Evolutionary conservation across 2,329 filamentous ascomycete genomes (phyloP), one percentile per base, ranked within the genome.

Genomic region (Capronia epimyces): DNA sequence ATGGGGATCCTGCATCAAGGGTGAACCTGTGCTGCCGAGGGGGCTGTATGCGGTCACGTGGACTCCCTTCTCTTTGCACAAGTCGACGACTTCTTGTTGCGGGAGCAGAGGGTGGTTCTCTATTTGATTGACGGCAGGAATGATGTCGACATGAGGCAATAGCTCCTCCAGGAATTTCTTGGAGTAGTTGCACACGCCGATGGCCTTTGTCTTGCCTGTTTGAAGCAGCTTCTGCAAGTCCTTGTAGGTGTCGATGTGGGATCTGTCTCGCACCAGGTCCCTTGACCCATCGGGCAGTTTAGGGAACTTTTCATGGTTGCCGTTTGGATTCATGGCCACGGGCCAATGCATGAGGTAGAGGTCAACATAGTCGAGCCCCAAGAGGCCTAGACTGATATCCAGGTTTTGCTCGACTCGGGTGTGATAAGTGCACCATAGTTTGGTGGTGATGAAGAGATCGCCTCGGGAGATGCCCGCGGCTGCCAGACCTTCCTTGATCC

Each of bases 301-400:
- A 13, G 71, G 73, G 37, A 62, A 60, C 18, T 69, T 63, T 50
- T 67, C 66, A 73, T 20, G 76, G 75, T 53, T 78, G 71, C 46
- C 69, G 53, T 18, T 73, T 64, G 31, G 69, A 65, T 42, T 75
- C 72, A 46, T 72, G 70, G 64, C 53, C 75, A 81, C 2, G 75
- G 71, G 79, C 75, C 77, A 87, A 67, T 86, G 83, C 63, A 89
- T 85, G 52, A 87, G 73, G 66, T 79, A 86, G 7, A 87, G 72
- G 63, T 87, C 84, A 51, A 87, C 73, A 64, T 87, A 86, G 53
- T 83, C 82, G 29, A 83, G 69, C 8, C 75, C 78, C 61, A 86
- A 75, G 60, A 81, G 75, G 63, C 81, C 76, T 48, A 86, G 71
- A 36, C 82, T 82, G 39, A 78, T 74, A 57, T 78, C 73, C 40